These are phyloP conservation scores for Typha latifolia DNA, from an alignment of 176 grass and related monocot species.

Conservation along the genomic window DNA sequence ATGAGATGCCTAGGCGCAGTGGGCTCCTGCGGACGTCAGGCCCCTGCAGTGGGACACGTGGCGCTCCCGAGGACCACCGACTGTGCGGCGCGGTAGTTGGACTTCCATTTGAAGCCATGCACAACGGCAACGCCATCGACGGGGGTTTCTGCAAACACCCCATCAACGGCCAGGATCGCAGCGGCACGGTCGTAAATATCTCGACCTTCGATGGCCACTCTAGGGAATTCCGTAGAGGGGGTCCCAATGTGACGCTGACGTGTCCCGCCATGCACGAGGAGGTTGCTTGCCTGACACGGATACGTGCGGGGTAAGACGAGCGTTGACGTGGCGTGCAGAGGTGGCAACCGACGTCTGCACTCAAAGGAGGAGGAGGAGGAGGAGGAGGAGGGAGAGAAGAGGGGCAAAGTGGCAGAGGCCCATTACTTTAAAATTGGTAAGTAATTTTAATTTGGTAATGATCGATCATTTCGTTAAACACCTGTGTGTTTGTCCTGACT, in stretches of 20 bases:
- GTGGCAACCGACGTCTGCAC: neutral
- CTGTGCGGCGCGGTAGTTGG: constrained; percentile 17
- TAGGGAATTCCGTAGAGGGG: too few relatives aligned
- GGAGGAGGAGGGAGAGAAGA: neutral
- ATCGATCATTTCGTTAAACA: too few relatives aligned
- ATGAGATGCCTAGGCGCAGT: too few relatives aligned
- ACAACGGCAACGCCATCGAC: neutral
- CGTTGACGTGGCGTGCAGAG: constrained; percentile 15
- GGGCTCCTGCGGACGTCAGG: neutral
- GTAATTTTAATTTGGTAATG: too few relatives aligned
- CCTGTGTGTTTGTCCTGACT: too few relatives aligned
- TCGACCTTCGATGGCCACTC: neutral
- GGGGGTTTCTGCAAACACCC: neutral
- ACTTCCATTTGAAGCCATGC: constrained; percentile 18
- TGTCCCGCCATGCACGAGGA: neutral
- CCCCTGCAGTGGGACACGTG: neutral
- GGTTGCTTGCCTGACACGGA: constrained; percentile 19
- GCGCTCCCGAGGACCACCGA: constrained; percentile 1
- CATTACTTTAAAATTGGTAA: neutral
- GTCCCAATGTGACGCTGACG: neutral
- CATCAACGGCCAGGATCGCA: neutral
- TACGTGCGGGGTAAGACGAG: neutral
- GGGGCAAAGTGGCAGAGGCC: neutral
- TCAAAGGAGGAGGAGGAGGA: neutral
- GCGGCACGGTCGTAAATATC: neutral